A percentile compares a stretch with the other conserved stretches of the same genome.
These are phyloP conservation scores for Candida ipomoeae DNA, from an alignment of 805 yeast genomes.

Conservation along the genomic window DNA sequence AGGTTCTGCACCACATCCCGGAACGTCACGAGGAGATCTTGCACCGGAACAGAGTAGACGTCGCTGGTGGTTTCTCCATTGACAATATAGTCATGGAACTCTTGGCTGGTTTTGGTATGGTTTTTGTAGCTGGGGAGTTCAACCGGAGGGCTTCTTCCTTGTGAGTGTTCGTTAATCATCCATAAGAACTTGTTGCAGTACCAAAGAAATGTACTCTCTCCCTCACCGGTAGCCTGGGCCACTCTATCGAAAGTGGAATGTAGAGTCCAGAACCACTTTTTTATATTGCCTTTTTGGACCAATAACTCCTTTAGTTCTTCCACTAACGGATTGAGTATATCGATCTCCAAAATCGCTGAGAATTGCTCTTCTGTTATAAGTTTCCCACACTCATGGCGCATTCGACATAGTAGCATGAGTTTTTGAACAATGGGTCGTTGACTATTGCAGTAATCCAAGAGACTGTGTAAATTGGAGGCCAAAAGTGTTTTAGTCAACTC, in stretches of 20 bases:
- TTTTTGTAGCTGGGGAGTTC: conserved; percentile 5
- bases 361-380: conserved; percentile 6
- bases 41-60: conserved; percentile 39
- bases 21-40: conserved; percentile 45
- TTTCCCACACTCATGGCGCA: neutral
- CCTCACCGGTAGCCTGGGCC: neutral
- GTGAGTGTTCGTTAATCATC: neutral
- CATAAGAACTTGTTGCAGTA: conserved; percentile 8
- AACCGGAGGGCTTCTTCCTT: neutral
- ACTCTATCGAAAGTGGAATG: conserved; percentile 5
- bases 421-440: neutral
- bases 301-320: neutral
- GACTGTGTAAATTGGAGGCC: neutral
- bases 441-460: neutral
- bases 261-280: conserved; percentile 29
- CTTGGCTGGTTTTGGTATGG: neutral
- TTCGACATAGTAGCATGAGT: neutral
- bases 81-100: neutral
- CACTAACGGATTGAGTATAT: conserved; percentile 34
- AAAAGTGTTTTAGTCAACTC: neutral
- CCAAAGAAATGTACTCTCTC: conserved; percentile 7
- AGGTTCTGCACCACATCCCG: conserved; percentile 62
- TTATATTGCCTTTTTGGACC: neutral
- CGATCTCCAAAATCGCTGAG: conserved; percentile 26
- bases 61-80: conserved; percentile 8